A percentile compares a stretch with the other conserved stretches of the same genome.
Evolutionary conservation across 371 early-diverging fungal genomes (phyloP).

Genomic region (Sporodiniella umbellata): DNA sequence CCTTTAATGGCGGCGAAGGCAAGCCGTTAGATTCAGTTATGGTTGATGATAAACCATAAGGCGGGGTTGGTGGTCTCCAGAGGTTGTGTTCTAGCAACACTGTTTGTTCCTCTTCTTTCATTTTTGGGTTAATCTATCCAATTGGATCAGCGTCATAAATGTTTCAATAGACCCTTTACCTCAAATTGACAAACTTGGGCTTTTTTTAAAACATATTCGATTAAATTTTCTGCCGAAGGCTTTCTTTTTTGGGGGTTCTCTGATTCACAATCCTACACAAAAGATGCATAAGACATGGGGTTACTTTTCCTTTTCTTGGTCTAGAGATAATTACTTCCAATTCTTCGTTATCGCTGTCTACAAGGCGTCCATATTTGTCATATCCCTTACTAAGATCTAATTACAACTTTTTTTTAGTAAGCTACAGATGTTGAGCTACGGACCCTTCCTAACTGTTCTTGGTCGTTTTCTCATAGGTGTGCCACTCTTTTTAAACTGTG

Average conservation of each 20-base stretch:
- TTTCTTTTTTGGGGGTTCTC: constrained; percentile 10
- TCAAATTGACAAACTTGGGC: background rate
- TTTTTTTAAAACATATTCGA: constrained; percentile 18
- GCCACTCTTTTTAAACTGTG: constrained; percentile 37
- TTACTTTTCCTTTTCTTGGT: too few species aligned
- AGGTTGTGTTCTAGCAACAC: constrained; percentile 1
- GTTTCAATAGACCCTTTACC: background rate
- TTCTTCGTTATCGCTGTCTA: constrained; percentile 37
- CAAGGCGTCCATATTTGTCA: constrained; percentile 37
- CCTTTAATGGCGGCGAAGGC: constrained; percentile 18
- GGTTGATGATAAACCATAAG: constrained; percentile 6
- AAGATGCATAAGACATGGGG: too few species aligned
- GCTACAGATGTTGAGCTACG: too few species aligned
- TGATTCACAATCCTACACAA: too few species aligned
- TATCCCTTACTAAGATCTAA: constrained; percentile 19
- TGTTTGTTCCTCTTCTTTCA: background rate
- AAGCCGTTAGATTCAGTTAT: constrained; percentile 1
- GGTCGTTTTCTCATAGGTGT: constrained; percentile 18
- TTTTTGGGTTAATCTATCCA: background rate
- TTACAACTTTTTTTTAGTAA: constrained; percentile 7
- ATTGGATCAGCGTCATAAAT: background rate
- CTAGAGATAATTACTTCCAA: background rate
- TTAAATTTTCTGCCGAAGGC: constrained; percentile 23
- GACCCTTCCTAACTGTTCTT: constrained; percentile 3
- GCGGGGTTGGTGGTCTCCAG: constrained; percentile 32